A percentile compares a stretch with the other conserved stretches of the same genome.
Conservation (phyloP, 768 basidiomycete genomes). For the Lactifluus echinatus region DNA sequence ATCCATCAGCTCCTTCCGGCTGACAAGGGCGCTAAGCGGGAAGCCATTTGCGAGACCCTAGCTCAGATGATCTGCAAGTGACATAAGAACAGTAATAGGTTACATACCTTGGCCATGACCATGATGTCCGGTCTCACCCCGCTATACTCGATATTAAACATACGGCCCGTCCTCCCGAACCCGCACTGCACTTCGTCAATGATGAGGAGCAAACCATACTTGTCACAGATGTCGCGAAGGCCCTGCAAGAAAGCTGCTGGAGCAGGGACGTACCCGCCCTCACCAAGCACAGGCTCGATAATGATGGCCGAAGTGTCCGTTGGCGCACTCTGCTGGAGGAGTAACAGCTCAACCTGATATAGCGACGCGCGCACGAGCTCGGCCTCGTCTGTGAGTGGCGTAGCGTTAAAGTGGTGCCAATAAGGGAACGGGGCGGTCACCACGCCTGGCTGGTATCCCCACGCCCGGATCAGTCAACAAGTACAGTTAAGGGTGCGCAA, state of each 20-base stretch:
- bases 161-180: conserved; percentile 78
- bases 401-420: conserved; percentile 76
- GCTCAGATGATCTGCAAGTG: not conserved
- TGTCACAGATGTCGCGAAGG: conserved; percentile 76
- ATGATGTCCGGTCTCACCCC: conserved; percentile 84
- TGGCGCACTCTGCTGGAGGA: conserved; percentile 74
- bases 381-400: conserved; percentile 44
- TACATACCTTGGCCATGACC: conserved; percentile 74
- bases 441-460: conserved; percentile 60
- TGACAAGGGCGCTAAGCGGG: conserved; percentile 82
- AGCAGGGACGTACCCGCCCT: conserved; percentile 92
- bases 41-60: conserved; percentile 87
- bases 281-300: conserved; percentile 88
- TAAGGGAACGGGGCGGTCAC: conserved; percentile 81
- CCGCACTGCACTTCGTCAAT: conserved; percentile 87
- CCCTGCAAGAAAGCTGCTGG: conserved; percentile 73
- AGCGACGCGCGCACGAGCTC: conserved; percentile 56
- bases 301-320: conserved; percentile 89
- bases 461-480: not conserved
- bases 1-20: conserved; percentile 74
- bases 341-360: conserved; percentile 73
- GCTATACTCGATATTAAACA: conserved; percentile 77
- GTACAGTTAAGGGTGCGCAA: not conserved
- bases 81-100: not conserved
- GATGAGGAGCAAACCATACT: conserved; percentile 77